Conservation (phyloP, 2,329 filamentous ascomycete genomes). For the Verruconis gallopava region DNA sequence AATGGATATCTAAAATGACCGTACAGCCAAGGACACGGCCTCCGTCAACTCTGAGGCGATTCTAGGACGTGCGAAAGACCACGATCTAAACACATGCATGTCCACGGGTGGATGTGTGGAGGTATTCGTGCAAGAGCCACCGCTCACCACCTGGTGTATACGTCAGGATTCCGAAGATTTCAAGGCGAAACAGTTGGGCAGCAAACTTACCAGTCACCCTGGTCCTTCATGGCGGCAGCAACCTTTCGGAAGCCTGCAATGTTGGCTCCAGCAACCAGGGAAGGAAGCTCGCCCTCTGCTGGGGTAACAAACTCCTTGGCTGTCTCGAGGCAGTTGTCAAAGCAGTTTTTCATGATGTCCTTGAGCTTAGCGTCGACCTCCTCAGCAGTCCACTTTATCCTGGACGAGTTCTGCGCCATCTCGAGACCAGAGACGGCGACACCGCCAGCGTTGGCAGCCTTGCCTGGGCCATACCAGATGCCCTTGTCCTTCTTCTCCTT, state of each 20-base stretch:
- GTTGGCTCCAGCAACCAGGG: slow-evolving; percentile 84
- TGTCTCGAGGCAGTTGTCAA: slow-evolving; percentile 77
- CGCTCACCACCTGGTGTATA: too few relatives aligned
- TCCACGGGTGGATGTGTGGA: too few relatives aligned
- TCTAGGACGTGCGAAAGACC: too few relatives aligned
- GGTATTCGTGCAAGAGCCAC: too few relatives aligned
- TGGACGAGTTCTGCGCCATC: slow-evolving; percentile 95
- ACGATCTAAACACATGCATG: too few relatives aligned
- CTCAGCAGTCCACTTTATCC: slow-evolving; percentile 73
- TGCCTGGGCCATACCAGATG: slow-evolving; percentile 90
- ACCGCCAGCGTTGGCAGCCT: slow-evolving; percentile 95
- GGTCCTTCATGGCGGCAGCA: slow-evolving; percentile 83
- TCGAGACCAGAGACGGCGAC: slow-evolving; percentile 94
- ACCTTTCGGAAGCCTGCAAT: slow-evolving; percentile 98
- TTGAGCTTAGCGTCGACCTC: slow-evolving; percentile 88
- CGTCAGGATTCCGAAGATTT: too few relatives aligned
- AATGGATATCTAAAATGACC: too few relatives aligned
- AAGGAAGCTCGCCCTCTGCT: slow-evolving; percentile 73
- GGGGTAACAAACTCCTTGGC: slow-evolving; percentile 76
- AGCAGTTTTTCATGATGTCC: slow-evolving; percentile 88
- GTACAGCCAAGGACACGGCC: too few relatives aligned
- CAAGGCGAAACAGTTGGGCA: too few relatives aligned
- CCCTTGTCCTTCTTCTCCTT: slow-evolving; percentile 54
- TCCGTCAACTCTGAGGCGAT: too few relatives aligned
- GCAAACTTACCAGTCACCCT: slow-evolving; percentile 81